These are phyloP conservation scores for Amphirosellinia nigrospora DNA, from an alignment of 495 filamentous ascomycete genomes.

Conservation along the genomic window DNA sequence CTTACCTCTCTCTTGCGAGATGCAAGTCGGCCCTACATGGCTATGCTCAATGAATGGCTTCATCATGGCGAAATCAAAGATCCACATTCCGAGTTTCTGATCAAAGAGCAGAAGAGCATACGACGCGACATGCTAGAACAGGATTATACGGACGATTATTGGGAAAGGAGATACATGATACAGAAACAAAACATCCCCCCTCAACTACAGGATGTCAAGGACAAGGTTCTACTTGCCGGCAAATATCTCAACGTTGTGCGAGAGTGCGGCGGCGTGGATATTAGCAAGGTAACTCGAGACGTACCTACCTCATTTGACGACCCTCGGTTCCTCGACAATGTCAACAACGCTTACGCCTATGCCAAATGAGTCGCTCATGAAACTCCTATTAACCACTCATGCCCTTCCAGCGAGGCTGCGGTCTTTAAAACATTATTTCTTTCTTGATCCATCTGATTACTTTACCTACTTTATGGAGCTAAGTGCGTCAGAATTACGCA, in stretches of 20 bases:
- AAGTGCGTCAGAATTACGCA: slow-evolving; percentile 82
- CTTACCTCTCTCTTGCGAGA: slow-evolving; percentile 83
- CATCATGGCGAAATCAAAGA: slow-evolving; percentile 96
- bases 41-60: slow-evolving; percentile 97
- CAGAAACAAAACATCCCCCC: slow-evolving; percentile 89
- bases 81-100: slow-evolving; percentile 90
- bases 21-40: slow-evolving; percentile 93
- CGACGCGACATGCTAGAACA: slow-evolving; percentile 87
- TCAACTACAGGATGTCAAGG: slow-evolving; percentile 88
- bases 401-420: slow-evolving; percentile 82
- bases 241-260: slow-evolving; percentile 98
- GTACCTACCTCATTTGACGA: slow-evolving; percentile 94
- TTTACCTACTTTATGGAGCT: slow-evolving; percentile 98
- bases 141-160: slow-evolving; percentile 98
- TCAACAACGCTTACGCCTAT: slow-evolving; percentile 92
- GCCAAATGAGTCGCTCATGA: slow-evolving; percentile 94
- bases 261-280: slow-evolving; percentile 94
- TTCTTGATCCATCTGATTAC: slow-evolving; percentile 96
- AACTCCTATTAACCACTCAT: slow-evolving; percentile 90
- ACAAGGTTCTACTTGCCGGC: slow-evolving; percentile 91
- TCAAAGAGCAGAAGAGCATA: slow-evolving; percentile 96
- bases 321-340: slow-evolving; percentile 87
- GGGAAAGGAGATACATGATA: slow-evolving; percentile 96
- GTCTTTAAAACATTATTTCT: slow-evolving; percentile 98
- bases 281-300: slow-evolving; percentile 86